Percentiles rank a stretch among this genome's conserved stretches.
phyloP scores from a whole-genome alignment of 2,329 filamentous ascomycete species.

The Scedosporium minutisporum region DNA sequence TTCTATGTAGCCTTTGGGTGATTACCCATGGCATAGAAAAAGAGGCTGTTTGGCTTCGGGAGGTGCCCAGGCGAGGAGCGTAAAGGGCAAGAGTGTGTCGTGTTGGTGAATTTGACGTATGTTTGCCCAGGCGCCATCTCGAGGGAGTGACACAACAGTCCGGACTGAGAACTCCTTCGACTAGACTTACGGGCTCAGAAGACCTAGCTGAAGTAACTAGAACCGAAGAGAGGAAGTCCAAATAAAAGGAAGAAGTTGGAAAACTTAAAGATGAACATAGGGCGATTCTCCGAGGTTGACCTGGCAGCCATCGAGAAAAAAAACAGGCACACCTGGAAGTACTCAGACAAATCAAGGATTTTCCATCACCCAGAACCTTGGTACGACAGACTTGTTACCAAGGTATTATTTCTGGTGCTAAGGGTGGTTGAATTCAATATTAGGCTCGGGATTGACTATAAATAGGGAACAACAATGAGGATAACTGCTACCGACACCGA shows the following conservation, averaged over 20 bases:
- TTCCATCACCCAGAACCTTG: background rate
- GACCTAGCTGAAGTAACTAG: too few relatives aligned
- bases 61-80: background rate
- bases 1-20: background rate
- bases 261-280: too few relatives aligned
- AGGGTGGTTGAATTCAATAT: conserved; percentile 1
- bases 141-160: background rate
- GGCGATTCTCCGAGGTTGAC: too few relatives aligned
- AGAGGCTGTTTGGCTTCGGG: background rate
- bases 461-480: background rate
- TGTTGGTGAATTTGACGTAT: background rate
- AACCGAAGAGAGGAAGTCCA: too few relatives aligned
- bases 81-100: background rate
- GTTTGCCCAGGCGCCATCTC: background rate
- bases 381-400: background rate
- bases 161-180: too few relatives aligned
- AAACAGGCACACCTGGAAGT: too few relatives aligned
- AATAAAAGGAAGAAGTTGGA: too few relatives aligned
- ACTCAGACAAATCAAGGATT: background rate
- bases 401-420: background rate
- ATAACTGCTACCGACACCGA: background rate
- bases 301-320: too few relatives aligned
- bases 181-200: too few relatives aligned
- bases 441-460: conserved; percentile 4
- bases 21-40: background rate